Evolutionary conservation across 2,329 filamentous ascomycete species (phyloP).

Genomic region (Trichoderma hamatum): DNA sequence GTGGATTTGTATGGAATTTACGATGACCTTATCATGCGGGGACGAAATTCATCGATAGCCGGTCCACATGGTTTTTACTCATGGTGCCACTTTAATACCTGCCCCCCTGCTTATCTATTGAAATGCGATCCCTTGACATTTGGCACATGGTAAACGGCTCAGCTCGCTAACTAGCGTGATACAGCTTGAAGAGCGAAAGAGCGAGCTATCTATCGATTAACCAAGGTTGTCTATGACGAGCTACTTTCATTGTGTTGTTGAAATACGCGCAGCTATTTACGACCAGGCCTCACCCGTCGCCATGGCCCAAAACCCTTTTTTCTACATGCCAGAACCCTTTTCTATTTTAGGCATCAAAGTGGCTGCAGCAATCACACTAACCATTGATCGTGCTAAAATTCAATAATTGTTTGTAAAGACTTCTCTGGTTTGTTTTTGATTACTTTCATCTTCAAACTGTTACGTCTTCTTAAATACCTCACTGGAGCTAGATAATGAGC

Average conservation of each 20-base stretch:
- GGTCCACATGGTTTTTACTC: neutral
- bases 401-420: neutral
- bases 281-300: too few relatives aligned
- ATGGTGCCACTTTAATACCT: neutral
- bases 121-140: neutral
- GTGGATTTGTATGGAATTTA: neutral
- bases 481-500: neutral
- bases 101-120: neutral
- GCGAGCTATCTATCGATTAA: neutral
- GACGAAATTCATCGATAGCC: constrained; percentile 1
- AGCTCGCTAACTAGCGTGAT: neutral
- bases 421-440: neutral
- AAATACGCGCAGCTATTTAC: neutral
- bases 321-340: neutral
- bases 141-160: neutral
- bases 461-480: neutral
- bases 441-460: neutral
- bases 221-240: too few relatives aligned
- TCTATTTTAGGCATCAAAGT: neutral
- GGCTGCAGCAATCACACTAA: neutral
- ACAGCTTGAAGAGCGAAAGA: neutral
- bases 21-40: constrained; percentile 6
- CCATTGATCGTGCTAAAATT: neutral
- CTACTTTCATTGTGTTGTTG: neutral
- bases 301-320: too few relatives aligned